These are phyloP conservation scores for Acanthamoeba sp. DNA, from an alignment of 208 protist genomes.

Conservation along the genomic window DNA sequence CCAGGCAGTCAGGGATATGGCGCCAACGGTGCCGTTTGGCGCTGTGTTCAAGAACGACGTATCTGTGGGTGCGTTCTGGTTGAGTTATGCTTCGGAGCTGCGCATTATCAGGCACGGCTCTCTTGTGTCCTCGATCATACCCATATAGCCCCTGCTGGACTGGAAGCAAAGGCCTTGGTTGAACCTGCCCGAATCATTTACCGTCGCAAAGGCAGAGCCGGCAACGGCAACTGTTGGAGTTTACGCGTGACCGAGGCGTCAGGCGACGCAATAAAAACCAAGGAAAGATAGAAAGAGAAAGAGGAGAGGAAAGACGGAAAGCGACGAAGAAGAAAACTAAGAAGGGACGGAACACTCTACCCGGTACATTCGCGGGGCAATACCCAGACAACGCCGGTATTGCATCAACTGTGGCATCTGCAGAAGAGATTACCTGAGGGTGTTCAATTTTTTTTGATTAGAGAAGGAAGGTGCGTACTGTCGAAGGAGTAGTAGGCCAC, in stretches of 20 bases:
- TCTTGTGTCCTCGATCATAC: neutral
- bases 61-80: neutral
- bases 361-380: slow-evolving; percentile 29
- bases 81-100: no score
- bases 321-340: neutral
- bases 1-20: neutral
- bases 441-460: neutral
- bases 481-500: slow-evolving; percentile 60
- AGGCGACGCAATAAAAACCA: neutral
- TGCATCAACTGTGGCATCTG: neutral
- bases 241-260: no score
- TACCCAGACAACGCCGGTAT: slow-evolving; percentile 19
- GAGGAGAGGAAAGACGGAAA: neutral
- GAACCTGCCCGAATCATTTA: neutral
- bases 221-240: slow-evolving; percentile 8
- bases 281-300: neutral
- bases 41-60: slow-evolving; percentile 52
- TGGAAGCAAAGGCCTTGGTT: slow-evolving; percentile 5
- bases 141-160: slow-evolving; percentile 16
- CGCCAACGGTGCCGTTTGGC: neutral
- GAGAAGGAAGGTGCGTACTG: neutral
- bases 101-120: no score
- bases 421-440: no score
- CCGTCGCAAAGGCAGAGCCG: neutral
- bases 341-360: neutral